Percentiles rank a stretch among this genome's conserved stretches.
Conservation (phyloP, 495 filamentous ascomycete genomes). For the Endocarpon pusillum region DNA sequence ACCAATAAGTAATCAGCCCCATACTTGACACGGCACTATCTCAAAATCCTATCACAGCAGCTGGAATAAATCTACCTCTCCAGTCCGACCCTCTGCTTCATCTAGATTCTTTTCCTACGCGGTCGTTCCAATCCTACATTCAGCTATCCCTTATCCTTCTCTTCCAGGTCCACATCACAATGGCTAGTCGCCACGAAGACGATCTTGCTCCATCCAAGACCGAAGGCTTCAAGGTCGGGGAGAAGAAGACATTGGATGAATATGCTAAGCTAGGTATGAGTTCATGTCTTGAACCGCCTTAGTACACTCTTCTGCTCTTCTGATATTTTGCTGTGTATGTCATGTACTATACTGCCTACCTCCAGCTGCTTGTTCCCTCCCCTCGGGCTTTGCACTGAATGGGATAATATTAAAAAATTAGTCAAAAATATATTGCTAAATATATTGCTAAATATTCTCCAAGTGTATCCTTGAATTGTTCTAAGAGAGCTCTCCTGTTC, state of each 20-base stretch:
- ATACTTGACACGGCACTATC: constrained; percentile 9
- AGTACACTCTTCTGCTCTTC: too few relatives aligned
- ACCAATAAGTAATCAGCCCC: constrained; percentile 3
- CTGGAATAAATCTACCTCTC: not conserved
- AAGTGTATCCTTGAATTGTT: too few relatives aligned
- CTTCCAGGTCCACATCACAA: constrained; percentile 20
- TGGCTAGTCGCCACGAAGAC: constrained; percentile 61
- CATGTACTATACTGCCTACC: too few relatives aligned
- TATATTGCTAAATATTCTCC: too few relatives aligned
- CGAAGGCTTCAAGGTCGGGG: constrained; percentile 90
- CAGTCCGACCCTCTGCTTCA: not conserved
- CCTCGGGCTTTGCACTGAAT: too few relatives aligned
- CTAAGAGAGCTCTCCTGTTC: not conserved
- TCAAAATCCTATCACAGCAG: constrained; percentile 6
- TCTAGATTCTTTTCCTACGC: not conserved
- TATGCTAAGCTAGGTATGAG: constrained; percentile 79
- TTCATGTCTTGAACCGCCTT: not conserved
- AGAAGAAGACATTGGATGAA: constrained; percentile 92
- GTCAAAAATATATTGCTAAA: too few relatives aligned
- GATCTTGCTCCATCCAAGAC: constrained; percentile 75
- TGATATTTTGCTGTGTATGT: too few relatives aligned
- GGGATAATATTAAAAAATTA: too few relatives aligned
- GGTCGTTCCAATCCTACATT: constrained; percentile 4
- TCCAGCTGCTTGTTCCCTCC: too few relatives aligned
- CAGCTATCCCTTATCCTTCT: constrained; percentile 2